Conservation (phyloP, 2,329 filamentous ascomycete species). For the Sarocladium strictum region DNA sequence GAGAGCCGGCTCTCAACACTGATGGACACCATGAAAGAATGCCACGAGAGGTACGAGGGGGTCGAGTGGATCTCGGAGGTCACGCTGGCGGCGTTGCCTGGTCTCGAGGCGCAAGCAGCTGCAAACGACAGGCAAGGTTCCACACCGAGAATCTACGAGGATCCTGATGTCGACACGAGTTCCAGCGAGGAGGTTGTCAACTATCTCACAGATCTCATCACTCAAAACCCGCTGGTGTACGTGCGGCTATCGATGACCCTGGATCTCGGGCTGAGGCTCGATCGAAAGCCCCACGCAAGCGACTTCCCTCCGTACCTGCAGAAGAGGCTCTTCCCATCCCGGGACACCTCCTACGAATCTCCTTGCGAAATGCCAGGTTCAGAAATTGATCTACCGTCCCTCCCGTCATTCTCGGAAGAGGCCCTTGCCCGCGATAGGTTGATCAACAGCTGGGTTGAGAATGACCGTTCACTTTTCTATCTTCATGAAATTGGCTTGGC, state of each 20-base stretch:
- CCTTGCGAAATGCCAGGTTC: neutral
- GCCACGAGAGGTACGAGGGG: neutral
- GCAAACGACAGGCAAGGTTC: neutral
- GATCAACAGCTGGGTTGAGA: neutral
- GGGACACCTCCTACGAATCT: neutral
- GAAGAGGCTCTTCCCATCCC: neutral
- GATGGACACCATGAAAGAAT: neutral
- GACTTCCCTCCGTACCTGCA: neutral
- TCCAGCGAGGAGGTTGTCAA: neutral
- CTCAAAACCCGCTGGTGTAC: neutral
- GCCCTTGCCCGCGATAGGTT: neutral
- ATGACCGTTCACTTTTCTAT: constrained; percentile 1
- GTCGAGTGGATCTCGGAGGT: constrained; percentile 1
- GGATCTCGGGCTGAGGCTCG: neutral
- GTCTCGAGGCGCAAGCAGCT: neutral
- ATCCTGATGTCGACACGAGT: neutral
- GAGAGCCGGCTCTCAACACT: neutral
- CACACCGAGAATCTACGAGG: neutral
- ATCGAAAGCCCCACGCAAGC: neutral
- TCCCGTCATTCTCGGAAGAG: neutral
- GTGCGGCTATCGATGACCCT: neutral
- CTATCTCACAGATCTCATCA: neutral
- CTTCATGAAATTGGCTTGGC: neutral
- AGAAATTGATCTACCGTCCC: neutral
- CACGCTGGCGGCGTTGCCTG: neutral